Evolutionary conservation across 805 yeast genomes (phyloP), one percentile per base, ranked within the genome.

Genomic region (Monosporozyma yasuniensis): DNA sequence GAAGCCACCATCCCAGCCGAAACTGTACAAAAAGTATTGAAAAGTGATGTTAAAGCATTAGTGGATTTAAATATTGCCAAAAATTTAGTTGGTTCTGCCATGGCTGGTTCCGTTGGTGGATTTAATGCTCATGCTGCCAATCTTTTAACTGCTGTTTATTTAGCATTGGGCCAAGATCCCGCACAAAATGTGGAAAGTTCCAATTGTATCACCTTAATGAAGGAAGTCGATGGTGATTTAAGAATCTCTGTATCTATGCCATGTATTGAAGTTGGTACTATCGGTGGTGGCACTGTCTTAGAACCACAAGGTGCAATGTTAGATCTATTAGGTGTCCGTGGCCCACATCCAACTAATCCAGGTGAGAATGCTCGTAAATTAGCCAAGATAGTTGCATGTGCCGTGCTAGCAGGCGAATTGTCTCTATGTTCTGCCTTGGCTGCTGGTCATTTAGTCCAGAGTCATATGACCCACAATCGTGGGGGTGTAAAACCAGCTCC

Each of bases 131-230:
- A 93, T 60, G 98, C 99, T 47, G 95, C 99, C 46, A 93, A 93
- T 67, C 71, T 93, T 58, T 91, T 93, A 37, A 95, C 99, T 27
- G 98, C 99, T 9, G 84, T 93, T 21, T 93, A 71, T 66, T 72
- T 93, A 56, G 99, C 99, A 3, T 79, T 96, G 51, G 99, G 99
- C 51, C 99, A 93, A 74, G 99, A 93, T 70, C 99, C 99, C n/a
- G 99, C 99, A 1, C 99, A 93, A 72, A 93, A 93, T 63, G 98
- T 93, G 49, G 99, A 91, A 72, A 83, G 93, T 53, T 88, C 97
- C 30, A 91, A 90, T 71, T 93, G 99, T 83, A 91, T 93, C 52
- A 93, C 99, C 1, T 75, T 93, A 57, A 90, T 93, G 95, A 83
- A 83, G 61, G 88, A 86, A 65, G 75, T 76, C 46, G 74, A 77